Evolutionary conservation across 441 rosid species (phyloP), one percentile per base, ranked within the genome.

Genomic region (Pelargonium citronellum): DNA sequence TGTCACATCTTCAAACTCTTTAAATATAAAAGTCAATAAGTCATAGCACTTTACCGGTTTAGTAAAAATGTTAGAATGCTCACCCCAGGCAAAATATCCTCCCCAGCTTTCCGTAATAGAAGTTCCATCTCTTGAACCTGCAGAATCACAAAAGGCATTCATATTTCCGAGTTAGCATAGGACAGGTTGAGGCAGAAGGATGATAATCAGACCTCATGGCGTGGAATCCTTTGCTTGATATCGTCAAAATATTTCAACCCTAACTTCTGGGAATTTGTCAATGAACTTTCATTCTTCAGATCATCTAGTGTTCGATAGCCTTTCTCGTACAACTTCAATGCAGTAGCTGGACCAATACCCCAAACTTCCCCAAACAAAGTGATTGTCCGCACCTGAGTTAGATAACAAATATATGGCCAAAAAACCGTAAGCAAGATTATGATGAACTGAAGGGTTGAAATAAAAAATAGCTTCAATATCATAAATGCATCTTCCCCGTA

Each of bases 271-370:
- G 96, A 69, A 78, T 87, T 79, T 16, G 97, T 91, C 67, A 94
- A 82, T 63, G 97, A 85, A 66, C 82, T 88, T 65, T 91, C 97
- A n/a, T 71, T 81, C 81, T 86, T 81, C 81, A 95, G 86, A 76
- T 91, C 96, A 68, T 89, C 92, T 49, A 91, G 81, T 11, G 89
- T 81, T 49, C 90, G 89, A 61, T 87, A 81, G 49, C 99, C 97
- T 84, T 91, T 91, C 77, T 94, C 99, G 75, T 89, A 90, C 74
- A 94, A 79, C 77, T 94, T 91, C 70, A 87, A 84, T 58, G 97
- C 96, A 71, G 97, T 94, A 68, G 97, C 90, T 27, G 97, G 97
- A 77, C 99, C 99, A 69, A 90, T 80, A 66, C 99, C 99, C 99
- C 99, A 90, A 67, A 94, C 90, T 81, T 94, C 97, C 67, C 96